Base-by-base conservation (phyloP, 2,329 filamentous ascomycete species). In the Arthrobotrys megalospora region DNA sequence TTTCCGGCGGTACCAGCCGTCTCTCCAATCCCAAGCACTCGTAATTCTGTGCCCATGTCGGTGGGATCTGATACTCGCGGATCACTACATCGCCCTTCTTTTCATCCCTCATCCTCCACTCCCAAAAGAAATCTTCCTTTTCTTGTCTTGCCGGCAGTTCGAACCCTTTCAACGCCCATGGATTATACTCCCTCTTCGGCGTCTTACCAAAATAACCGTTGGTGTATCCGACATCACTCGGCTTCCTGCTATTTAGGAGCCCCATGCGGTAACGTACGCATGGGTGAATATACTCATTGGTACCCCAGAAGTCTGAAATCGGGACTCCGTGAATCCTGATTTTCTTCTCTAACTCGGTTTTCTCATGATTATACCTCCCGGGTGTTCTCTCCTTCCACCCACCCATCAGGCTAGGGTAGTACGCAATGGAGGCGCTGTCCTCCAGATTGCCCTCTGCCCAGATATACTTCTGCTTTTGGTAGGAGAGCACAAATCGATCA, bases 281-380 rank as follows among this genome's bases (percentile, higher is more conserved):
- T 1, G 68, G 68, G 21, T 72, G 68, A 24, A 72, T 72, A 19
- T 38, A 65, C 47, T 72, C 68, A 28, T 72, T 72, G 7, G 68
- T 72, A 1, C 52, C 52, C 66, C 66, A 70, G n/a, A 60, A 70
- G 3, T 70, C 41, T 10, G 36, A 47, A 1, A 16, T 10, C 1
- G 36, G 36, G 32, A 38, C 52, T 2, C 52, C 52, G 14, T 16
- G 52, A 38, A 58, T 38, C 52, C 7, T 58, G 8, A 48, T 45
- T 14, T 48, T 62, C 32, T 70, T 70, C 53, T 70, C 66, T 10
- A 28, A 24, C 43, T 62, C 21, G 0, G 52, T 43, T 19, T 70
- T 70, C 28, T 60, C 43, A 47, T 70, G 66, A 21, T 70, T 70
- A 32, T 70, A 70, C 41, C 47, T 43, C 8, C 66, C 66, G 4